Evolutionary conservation across 768 basidiomycete genomes (phyloP), one percentile per base, ranked within the genome.

Genomic region (Lanmaoa rubissima): DNA sequence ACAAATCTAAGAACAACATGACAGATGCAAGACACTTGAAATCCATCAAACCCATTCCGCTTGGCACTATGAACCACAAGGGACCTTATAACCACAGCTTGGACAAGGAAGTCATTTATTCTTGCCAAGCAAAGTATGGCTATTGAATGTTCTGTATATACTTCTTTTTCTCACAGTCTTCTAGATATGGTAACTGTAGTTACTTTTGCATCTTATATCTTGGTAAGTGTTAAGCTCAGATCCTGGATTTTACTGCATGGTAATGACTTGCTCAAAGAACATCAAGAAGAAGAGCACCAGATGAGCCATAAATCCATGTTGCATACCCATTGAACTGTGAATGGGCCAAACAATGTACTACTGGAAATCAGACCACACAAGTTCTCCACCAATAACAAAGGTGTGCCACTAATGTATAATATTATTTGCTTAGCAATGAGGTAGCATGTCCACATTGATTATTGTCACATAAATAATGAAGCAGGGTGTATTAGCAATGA

Each of bases 231-330:
- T 39, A 24, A 0, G 12, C 0, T 0, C 1, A 12, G 10, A 24
- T 1, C 12, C 4, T 2, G 5, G 1, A 34, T 11, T 11, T 3
- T 11, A 10, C 9, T 1, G 0, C 4, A 2, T 45, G 36, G 24
- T 65, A 9, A 65, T 2, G 1, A n/a, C 16, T 17, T 6, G 3
- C 11, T 51, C 8, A 26, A 42, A 86, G 85, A 80, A 0, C 85
- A 87, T 54, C 54, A 80, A 1, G 83, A 86, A 54, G 75, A 78
- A 58, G 81, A 83, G 44, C 85, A 86, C 41, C 83, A 85, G 42
- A 87, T 86, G 0, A 75, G 74, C 16, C 85, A 86, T 54, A 85
- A 86, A 6, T 84, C 82, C 1, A 86, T 86, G 84, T 79, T 82
- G 0, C 75, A 70, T 54, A 80, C 82, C 0, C 73, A 74, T 40